These are phyloP conservation scores for Pichia kudriavzevii DNA, from an alignment of 1,139 yeast species.

Conservation along the genomic window DNA sequence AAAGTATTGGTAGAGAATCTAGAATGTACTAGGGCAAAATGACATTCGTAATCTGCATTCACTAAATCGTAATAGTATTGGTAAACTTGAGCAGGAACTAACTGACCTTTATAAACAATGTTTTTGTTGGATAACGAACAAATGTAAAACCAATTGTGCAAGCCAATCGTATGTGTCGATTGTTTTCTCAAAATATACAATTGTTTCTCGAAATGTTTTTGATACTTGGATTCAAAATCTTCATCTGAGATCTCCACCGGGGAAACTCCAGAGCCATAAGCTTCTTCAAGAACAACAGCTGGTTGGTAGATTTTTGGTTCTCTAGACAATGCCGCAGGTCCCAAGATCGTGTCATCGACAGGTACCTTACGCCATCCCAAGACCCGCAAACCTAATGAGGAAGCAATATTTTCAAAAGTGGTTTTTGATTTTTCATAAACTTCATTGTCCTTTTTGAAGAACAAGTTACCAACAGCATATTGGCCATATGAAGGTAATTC, in stretches of 20 bases:
- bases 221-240: conserved; percentile 51
- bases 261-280: conserved; percentile 36
- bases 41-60: conserved; percentile 89
- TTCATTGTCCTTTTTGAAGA: conserved; percentile 69
- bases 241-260: conserved; percentile 37
- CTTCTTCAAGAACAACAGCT: conserved; percentile 60
- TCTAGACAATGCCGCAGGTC: conserved; percentile 90
- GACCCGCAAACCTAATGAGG: conserved; percentile 67
- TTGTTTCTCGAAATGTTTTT: conserved; percentile 70
- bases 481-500: conserved; percentile 71
- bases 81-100: conserved; percentile 94
- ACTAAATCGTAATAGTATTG: conserved; percentile 88
- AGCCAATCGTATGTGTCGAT: conserved; percentile 82
- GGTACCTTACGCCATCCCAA: conserved; percentile 97
- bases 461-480: conserved; percentile 91
- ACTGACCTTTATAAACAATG: conserved; percentile 95
- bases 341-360: conserved; percentile 83
- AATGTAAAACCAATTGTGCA: conserved; percentile 96
- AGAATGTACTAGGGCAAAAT: conserved; percentile 93
- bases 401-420: conserved; percentile 77
- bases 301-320: conserved; percentile 93
- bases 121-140: conserved; percentile 86
- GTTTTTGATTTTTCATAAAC: conserved; percentile 59
- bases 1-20: conserved; percentile 97
- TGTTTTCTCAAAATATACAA: conserved; percentile 83